Conservation (phyloP, 1,139 yeast genomes). For the Pneumocystis murina region DNA sequence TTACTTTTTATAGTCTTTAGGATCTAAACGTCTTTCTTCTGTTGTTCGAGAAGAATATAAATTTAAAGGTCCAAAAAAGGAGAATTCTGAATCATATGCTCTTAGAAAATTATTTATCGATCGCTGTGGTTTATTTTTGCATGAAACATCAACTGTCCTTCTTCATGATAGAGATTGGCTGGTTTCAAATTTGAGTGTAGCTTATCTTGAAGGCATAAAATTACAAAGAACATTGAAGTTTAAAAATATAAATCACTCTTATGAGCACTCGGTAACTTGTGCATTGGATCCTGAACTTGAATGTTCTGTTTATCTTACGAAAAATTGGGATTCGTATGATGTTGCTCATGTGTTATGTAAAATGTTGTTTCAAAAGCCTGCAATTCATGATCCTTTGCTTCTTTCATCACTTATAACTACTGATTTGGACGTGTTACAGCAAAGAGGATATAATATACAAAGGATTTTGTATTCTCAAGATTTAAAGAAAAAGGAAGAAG, state of each 20-base stretch:
- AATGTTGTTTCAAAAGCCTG: constrained; percentile 21
- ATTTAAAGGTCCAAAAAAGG: constrained; percentile 10
- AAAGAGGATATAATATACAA: constrained; percentile 29
- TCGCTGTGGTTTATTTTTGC: constrained; percentile 24
- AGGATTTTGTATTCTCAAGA: constrained; percentile 21
- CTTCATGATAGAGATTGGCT: constrained; percentile 2
- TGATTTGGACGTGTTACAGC: constrained; percentile 21
- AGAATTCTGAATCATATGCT: constrained; percentile 8
- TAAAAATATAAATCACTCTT: constrained; percentile 6
- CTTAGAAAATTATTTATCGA: constrained; percentile 20
- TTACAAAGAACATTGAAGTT: constrained; percentile 7
- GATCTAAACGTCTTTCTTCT: constrained; percentile 14
- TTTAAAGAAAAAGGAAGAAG: constrained; percentile 13
- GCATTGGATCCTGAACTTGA: constrained; percentile 9
- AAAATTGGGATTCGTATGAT: constrained; percentile 26
- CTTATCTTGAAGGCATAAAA: constrained; percentile 3
- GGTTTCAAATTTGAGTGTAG: constrained; percentile 1
- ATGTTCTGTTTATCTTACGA: constrained; percentile 11
- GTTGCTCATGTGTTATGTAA: constrained; percentile 25
- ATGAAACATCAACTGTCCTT: constrained; percentile 12
- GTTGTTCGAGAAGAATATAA: constrained; percentile 14
- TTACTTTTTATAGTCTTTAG: constrained; percentile 7
- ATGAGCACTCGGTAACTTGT: constrained; percentile 8
- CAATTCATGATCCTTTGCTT: constrained; percentile 28
- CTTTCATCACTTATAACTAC: constrained; percentile 26